Base-by-base conservation (phyloP, 2,329 filamentous ascomycete genomes). In the Kalaharituber pfeilii region DNA sequence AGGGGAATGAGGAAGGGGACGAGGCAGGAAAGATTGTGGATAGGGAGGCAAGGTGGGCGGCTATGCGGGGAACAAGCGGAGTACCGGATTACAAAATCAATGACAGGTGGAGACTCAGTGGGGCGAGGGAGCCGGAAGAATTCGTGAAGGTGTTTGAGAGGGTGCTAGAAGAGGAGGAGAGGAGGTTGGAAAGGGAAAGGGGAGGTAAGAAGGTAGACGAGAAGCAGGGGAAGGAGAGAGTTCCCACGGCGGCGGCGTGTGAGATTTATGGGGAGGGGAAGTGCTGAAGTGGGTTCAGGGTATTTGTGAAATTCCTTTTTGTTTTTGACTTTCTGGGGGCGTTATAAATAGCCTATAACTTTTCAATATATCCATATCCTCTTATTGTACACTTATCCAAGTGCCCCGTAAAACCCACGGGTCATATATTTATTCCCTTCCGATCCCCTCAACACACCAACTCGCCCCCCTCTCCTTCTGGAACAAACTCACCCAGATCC, bases 41-140 rank as follows among this genome's bases (percentile, higher is more conserved):
- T 64, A 62, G 61, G 36, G 75, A 80, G 63, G 77, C 78, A 5
- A 64, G 68, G 26, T 68, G 73, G 59, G 74, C 77, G 36, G 72
- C 73, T 60, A 66, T 65, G 7, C 66, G 68, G 63, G 71, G 72
- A 53, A 73, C 88, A 36, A 73, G 69, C 53, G 83, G 83, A 0
- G 85, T 91, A 57, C 84, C 85, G 5, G 78, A 84, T 66, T 88
- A 86, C 65, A 78, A 78, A 11, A 75, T 91, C 58, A 81, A 88
- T 63, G 80, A 72, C 1, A 72, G 71, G 60, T 81, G 79, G 66
- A 75, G 80, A 60, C 67, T 89, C 27, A 75, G 79, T 26, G 85
- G 84, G 1, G 84, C 84, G 1, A 80, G 87, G 68, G 82, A 86
- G 56, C 73, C 80, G 1, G 70, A 73, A 47, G 75, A 74, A 1